phyloP scores from a whole-genome alignment of 2,329 filamentous ascomycete genomes.

The Fusarium metavorans region DNA sequence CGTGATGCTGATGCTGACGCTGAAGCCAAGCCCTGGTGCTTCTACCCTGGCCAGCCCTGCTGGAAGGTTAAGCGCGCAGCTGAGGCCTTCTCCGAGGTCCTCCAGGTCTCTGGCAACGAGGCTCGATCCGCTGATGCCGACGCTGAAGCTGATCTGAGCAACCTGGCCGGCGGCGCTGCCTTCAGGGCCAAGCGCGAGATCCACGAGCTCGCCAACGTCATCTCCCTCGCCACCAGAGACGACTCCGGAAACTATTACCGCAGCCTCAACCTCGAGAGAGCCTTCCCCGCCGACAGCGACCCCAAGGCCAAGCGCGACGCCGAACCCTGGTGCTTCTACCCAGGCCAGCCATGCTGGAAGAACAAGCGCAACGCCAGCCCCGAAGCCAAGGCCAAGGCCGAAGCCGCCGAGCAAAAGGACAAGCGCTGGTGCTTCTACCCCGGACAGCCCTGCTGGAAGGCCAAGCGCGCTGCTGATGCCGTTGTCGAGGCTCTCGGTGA shows the following conservation, averaged over 20 bases:
- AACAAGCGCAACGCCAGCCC: slow-evolving; percentile 12
- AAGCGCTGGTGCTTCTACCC: slow-evolving; percentile 44
- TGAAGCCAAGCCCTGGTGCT: slow-evolving; percentile 49
- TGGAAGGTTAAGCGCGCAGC: slow-evolving; percentile 56
- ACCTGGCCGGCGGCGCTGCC: slow-evolving; percentile 51
- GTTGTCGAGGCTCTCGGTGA: slow-evolving; percentile 44
- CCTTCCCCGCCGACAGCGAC: slow-evolving; percentile 37
- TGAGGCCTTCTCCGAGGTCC: slow-evolving; percentile 50
- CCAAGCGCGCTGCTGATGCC: slow-evolving; percentile 46
- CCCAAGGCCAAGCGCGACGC: slow-evolving; percentile 50
- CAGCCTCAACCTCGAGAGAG: slow-evolving; percentile 45
- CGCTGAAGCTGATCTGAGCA: slow-evolving; percentile 44
- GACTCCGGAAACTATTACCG: slow-evolving; percentile 50
- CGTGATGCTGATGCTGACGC: slow-evolving; percentile 31
- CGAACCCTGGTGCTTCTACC: neutral
- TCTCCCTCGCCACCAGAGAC: slow-evolving; percentile 47
- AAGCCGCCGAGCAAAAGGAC: slow-evolving; percentile 29
- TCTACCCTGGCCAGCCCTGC: slow-evolving; percentile 55
- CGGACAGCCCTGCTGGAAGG: slow-evolving; percentile 55
- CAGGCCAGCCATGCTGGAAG: neutral
- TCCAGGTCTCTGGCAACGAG: slow-evolving; percentile 41
- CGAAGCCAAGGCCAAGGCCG: slow-evolving; percentile 19
- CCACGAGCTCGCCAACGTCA: slow-evolving; percentile 53
- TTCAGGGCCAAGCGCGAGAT: slow-evolving; percentile 54
- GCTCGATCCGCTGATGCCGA: slow-evolving; percentile 45